Percentiles rank a stretch among this genome's conserved stretches.
These are phyloP conservation scores for Colletotrichum sp. DNA, from an alignment of 2,329 filamentous ascomycete genomes.

Conservation along the genomic window DNA sequence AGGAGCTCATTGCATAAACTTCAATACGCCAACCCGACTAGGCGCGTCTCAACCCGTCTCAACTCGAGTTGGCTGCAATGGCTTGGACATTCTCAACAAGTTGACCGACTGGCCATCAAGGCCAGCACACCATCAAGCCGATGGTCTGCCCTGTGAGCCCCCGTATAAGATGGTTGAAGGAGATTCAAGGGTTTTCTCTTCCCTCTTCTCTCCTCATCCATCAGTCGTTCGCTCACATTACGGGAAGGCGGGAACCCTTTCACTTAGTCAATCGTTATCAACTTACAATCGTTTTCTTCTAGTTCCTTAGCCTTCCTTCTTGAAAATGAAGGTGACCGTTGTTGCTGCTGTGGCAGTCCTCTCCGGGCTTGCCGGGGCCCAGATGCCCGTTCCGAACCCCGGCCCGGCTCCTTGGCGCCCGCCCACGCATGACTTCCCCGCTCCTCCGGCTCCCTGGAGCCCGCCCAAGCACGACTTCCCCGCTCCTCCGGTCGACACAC, in stretches of 20 bases:
- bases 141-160: neutral
- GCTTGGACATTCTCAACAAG: neutral
- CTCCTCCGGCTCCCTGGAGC: neutral
- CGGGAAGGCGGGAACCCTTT: constrained; percentile 11
- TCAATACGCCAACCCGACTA: neutral
- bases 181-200: neutral
- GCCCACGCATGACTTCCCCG: neutral
- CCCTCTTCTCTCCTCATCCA: neutral
- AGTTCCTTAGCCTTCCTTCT: neutral
- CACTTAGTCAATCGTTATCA: constrained; percentile 14
- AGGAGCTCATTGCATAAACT: constrained; percentile 5
- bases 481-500: neutral
- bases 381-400: neutral
- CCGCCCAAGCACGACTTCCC: neutral
- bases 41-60: neutral
- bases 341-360: constrained; percentile 6
- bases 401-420: neutral
- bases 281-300: neutral
- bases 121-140: neutral
- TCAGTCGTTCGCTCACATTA: constrained; percentile 16
- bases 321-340: constrained; percentile 13
- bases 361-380: constrained; percentile 8
- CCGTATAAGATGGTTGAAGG: neutral
- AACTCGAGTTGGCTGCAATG: neutral
- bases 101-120: neutral